Conservation (phyloP, 1,284 basidiomycete genomes). For the Naganishia sp. region DNA sequence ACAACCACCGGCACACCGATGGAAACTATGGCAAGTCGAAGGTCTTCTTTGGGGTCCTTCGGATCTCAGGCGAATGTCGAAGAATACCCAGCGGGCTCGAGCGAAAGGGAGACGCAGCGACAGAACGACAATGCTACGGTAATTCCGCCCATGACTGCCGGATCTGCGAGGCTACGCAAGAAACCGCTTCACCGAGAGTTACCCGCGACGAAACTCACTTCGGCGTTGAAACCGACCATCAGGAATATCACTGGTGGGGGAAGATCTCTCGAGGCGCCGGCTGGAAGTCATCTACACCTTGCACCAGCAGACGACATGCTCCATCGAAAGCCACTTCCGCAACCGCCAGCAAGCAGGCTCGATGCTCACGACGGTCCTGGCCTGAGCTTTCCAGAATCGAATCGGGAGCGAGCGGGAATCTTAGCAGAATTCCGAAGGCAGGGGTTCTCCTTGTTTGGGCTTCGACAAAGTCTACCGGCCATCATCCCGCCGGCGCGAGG, state of each 20-base stretch:
- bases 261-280: background rate
- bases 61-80: background rate
- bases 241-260: background rate
- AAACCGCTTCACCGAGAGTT: constrained; percentile 10
- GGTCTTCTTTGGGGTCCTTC: background rate
- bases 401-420: background rate
- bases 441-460: constrained; percentile 1
- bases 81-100: constrained; percentile 6
- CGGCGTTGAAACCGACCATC: background rate
- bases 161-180: background rate
- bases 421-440: background rate
- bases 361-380: background rate
- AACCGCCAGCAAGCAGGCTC: background rate
- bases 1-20: background rate
- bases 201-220: constrained; percentile 3
- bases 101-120: constrained; percentile 4
- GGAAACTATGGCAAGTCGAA: background rate
- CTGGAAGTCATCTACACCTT: background rate
- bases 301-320: background rate
- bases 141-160: constrained; percentile 7
- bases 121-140: constrained; percentile 4
- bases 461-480: constrained; percentile 11
- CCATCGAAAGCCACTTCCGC: constrained; percentile 13
- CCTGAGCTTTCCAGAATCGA: background rate
- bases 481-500: background rate